A percentile compares a stretch with the other conserved stretches of the same genome.
These are phyloP conservation scores for Diaporthe velutina DNA, from an alignment of 2,329 filamentous ascomycete genomes.

Conservation along the genomic window DNA sequence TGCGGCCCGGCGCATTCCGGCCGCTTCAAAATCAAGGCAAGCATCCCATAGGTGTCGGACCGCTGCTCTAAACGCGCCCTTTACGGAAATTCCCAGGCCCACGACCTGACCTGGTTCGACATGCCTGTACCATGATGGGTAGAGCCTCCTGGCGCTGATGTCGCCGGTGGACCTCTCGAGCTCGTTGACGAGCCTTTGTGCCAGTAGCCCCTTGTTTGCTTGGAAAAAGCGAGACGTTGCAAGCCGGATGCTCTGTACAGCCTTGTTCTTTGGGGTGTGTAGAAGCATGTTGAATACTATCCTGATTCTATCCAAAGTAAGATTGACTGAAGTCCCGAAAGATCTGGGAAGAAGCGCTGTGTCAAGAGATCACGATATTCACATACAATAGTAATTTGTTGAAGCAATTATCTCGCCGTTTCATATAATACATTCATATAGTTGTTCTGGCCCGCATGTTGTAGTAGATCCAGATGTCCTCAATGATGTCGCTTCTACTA, in stretches of 20 bases:
- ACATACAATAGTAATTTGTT: background rate
- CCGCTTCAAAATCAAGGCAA: constrained; percentile 2
- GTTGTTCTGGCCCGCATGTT: no score
- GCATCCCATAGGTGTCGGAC: background rate
- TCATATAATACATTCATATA: background rate
- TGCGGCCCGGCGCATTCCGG: background rate
- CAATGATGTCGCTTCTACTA: background rate
- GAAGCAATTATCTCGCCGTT: background rate
- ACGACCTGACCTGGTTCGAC: background rate
- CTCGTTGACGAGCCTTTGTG: background rate
- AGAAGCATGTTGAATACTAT: background rate
- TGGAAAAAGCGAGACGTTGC: background rate
- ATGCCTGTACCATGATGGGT: background rate
- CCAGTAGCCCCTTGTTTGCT: constrained; percentile 3
- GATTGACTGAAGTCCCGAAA: no score
- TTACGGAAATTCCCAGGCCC: background rate
- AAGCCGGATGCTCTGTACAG: constrained; percentile 1
- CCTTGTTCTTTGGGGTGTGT: background rate
- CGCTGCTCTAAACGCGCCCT: background rate
- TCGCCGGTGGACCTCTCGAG: background rate
- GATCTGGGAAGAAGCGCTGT: background rate
- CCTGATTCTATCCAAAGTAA: no score
- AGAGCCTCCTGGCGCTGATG: background rate
- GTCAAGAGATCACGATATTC: background rate
- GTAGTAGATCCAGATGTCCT: no score